Conservation (phyloP, 495 filamentous ascomycete species). For the Annulohypoxylon moriforme region DNA sequence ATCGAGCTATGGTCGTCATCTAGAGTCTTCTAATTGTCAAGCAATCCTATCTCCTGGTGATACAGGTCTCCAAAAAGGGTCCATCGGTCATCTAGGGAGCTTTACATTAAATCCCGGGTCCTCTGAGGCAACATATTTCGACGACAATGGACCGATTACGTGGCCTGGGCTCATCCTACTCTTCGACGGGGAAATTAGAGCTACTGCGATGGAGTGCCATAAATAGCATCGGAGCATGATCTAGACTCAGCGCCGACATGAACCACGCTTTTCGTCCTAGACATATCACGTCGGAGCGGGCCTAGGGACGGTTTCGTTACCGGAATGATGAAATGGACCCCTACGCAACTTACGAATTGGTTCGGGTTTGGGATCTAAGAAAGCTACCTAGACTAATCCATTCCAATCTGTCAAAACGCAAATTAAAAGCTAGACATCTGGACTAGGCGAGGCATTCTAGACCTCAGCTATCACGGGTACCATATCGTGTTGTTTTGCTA, state of each 20-base stretch:
- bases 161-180: constrained; percentile 21
- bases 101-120: neutral
- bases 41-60: constrained; percentile 12
- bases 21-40: constrained; percentile 12
- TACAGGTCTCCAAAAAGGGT: constrained; percentile 5
- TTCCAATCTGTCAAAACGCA: constrained; percentile 25
- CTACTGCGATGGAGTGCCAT: constrained; percentile 22
- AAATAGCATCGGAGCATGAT: constrained; percentile 39
- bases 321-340: constrained; percentile 18
- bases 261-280: constrained; percentile 16
- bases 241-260: constrained; percentile 35
- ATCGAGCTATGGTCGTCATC: neutral
- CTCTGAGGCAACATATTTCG: constrained; percentile 30
- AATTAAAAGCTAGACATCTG: constrained; percentile 43
- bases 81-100: constrained; percentile 18
- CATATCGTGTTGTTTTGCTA: constrained; percentile 26
- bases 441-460: constrained; percentile 46
- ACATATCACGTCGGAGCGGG: constrained; percentile 31
- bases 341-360: constrained; percentile 1
- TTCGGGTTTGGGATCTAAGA: constrained; percentile 6
- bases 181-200: constrained; percentile 6
- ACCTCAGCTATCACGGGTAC: constrained; percentile 24
- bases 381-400: constrained; percentile 20
- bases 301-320: constrained; percentile 14
- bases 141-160: constrained; percentile 34